These are phyloP conservation scores for Aristolochia fimbriata DNA, from an alignment of 164 flowering plant genomes.

Conservation along the genomic window DNA sequence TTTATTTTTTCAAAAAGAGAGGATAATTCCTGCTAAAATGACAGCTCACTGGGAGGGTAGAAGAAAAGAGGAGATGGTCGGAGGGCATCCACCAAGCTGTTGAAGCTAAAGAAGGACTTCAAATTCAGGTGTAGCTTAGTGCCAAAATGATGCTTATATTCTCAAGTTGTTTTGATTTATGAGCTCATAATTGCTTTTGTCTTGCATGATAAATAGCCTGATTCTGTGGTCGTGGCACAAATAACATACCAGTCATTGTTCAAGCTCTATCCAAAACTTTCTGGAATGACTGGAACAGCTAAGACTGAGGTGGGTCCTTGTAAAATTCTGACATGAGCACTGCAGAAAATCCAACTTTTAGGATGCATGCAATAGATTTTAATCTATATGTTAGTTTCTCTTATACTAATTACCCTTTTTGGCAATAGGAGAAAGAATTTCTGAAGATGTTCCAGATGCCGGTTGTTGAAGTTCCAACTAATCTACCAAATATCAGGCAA, in stretches of 20 bases:
- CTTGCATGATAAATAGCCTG: conserved; percentile 43
- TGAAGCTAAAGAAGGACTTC: conserved; percentile 93
- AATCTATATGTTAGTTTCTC: not conserved
- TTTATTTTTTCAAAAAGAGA: not conserved
- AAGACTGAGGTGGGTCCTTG: conserved; percentile 72
- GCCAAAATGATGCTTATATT: conserved; percentile 4
- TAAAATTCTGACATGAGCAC: too few species aligned
- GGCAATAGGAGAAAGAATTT: conserved; percentile 83
- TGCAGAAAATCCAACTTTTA: too few species aligned
- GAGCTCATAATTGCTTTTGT: not conserved
- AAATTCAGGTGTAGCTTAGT: conserved; percentile 59
- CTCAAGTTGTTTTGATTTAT: not conserved
- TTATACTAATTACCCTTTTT: not conserved
- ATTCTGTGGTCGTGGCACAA: conserved; percentile 94
- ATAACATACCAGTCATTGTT: conserved; percentile 93
- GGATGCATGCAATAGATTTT: not conserved
- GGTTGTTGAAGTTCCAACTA: conserved; percentile 96
- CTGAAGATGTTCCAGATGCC: conserved; percentile 91
- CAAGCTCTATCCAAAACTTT: conserved; percentile 92
- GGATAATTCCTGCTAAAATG: not conserved
- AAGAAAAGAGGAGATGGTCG: conserved; percentile 97
- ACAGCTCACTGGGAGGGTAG: conserved; percentile 94
- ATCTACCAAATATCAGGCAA: conserved; percentile 75
- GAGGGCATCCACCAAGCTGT: conserved; percentile 98
- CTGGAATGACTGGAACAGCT: conserved; percentile 99